A percentile compares a stretch with the other conserved stretches of the same genome.
Evolutionary conservation across 1,284 basidiomycete species (phyloP).

Genomic region (Leccinum angustisporum): DNA sequence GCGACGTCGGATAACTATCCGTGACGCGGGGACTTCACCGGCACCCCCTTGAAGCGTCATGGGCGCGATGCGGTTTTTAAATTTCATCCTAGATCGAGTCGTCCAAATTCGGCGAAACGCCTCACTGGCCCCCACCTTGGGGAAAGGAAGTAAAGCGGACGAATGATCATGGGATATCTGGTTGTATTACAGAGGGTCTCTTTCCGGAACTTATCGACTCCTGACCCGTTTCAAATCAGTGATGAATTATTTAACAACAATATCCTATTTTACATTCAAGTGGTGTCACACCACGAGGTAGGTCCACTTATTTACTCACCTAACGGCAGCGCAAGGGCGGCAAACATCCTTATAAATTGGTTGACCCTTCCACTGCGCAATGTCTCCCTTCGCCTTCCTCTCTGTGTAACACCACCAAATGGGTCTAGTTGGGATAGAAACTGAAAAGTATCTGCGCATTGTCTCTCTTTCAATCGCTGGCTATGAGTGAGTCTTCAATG

Average conservation of each 20-base stretch:
- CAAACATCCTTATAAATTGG: conserved; percentile 18
- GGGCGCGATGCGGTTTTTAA: neutral
- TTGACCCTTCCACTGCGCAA: neutral
- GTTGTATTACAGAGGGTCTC: neutral
- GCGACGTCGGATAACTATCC: conserved; percentile 1
- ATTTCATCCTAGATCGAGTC: neutral
- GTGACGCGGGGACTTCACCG: neutral
- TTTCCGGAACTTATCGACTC: neutral
- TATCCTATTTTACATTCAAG: conserved; percentile 2
- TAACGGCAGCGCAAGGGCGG: conserved; percentile 20
- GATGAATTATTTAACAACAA: conserved; percentile 2
- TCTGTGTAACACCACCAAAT: conserved; percentile 10
- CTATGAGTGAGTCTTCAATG: conserved; percentile 29
- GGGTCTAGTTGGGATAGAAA: conserved; percentile 20
- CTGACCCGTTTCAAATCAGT: conserved; percentile 6
- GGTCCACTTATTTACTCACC: conserved; percentile 4
- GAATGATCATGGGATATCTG: neutral
- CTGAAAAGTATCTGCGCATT: conserved; percentile 33
- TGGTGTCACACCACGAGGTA: conserved; percentile 1
- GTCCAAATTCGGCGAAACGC: neutral
- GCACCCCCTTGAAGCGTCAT: neutral
- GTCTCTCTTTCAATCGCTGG: conserved; percentile 33
- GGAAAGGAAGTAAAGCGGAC: neutral
- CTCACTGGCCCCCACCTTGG: neutral
- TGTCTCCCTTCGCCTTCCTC: neutral